Evolutionary conservation across 2,329 filamentous ascomycete genomes (phyloP).

Genomic region (Fusarium xyrophilum): DNA sequence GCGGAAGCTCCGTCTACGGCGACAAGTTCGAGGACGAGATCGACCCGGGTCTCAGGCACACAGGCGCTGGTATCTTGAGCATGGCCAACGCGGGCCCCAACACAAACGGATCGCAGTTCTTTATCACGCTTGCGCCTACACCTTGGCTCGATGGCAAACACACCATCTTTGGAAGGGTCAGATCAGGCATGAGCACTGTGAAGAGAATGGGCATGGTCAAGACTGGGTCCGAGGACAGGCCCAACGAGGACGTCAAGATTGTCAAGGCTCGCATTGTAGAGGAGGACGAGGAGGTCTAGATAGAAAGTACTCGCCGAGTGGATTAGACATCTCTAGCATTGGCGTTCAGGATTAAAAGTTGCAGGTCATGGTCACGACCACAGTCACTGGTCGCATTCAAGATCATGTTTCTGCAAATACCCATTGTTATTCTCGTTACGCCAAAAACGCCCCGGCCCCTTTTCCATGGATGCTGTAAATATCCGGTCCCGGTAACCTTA

Average conservation of each 20-base stretch:
- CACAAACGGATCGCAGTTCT: constrained; percentile 96
- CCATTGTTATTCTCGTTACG: constrained; percentile 39
- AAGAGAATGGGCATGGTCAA: constrained; percentile 88
- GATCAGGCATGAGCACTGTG: constrained; percentile 81
- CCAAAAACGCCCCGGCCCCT: constrained; percentile 42
- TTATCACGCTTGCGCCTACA: constrained; percentile 90
- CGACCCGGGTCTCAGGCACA: constrained; percentile 78
- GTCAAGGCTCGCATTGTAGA: constrained; percentile 74
- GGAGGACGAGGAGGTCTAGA: constrained; percentile 52
- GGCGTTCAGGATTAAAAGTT: constrained; percentile 33
- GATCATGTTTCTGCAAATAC: constrained; percentile 21
- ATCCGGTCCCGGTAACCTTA: constrained; percentile 39
- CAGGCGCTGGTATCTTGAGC: constrained; percentile 88
- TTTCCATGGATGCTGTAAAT: constrained; percentile 42
- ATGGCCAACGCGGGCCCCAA: constrained; percentile 97
- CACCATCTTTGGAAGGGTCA: constrained; percentile 93
- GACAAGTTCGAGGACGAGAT: constrained; percentile 97
- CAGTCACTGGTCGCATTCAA: constrained; percentile 8
- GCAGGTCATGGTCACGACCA: neutral
- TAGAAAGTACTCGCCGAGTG: neutral
- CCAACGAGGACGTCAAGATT: constrained; percentile 83
- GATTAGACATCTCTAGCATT: constrained; percentile 11
- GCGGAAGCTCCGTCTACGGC: constrained; percentile 88
- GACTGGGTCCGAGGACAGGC: constrained; percentile 81
- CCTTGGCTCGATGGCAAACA: constrained; percentile 98